A percentile compares a stretch with the other conserved stretches of the same genome.
Evolutionary conservation across 2,329 filamentous ascomycete species (phyloP).

Genomic region (Gnomoniopsis smithogilvyi): DNA sequence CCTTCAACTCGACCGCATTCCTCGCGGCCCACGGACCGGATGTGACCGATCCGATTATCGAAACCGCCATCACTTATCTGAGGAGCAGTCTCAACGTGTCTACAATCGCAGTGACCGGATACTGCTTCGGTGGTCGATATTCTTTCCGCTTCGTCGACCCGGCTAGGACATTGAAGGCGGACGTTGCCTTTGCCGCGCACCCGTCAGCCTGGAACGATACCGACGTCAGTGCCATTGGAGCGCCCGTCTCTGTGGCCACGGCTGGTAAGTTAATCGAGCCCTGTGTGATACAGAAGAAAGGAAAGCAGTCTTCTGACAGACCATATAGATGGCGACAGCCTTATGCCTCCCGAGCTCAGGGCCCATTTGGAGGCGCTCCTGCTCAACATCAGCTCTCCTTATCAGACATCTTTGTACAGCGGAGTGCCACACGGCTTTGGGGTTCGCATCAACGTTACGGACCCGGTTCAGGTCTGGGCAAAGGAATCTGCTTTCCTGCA

Average conservation of each 20-base stretch:
- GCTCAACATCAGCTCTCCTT: slow-evolving; percentile 11
- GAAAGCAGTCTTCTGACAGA: not conserved
- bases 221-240: slow-evolving; percentile 8
- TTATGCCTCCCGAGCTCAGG: slow-evolving; percentile 1
- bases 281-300: not conserved
- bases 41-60: slow-evolving; percentile 8
- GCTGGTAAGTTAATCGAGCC: not conserved
- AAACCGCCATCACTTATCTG: not conserved
- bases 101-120: slow-evolving; percentile 9
- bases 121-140: slow-evolving; percentile 14
- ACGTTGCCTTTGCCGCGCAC: slow-evolving; percentile 13
- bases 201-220: not conserved
- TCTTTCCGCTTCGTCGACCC: slow-evolving; percentile 14
- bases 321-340: slow-evolving; percentile 2
- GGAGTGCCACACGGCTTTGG: slow-evolving; percentile 12
- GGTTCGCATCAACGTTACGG: slow-evolving; percentile 10
- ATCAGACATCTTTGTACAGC: slow-evolving; percentile 3
- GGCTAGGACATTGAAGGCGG: slow-evolving; percentile 7
- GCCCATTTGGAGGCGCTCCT: slow-evolving; percentile 3
- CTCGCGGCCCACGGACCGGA: slow-evolving; percentile 11
- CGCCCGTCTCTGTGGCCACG: slow-evolving; percentile 1
- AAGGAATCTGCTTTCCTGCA: slow-evolving; percentile 14
- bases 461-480: slow-evolving; percentile 9
- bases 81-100: not conserved
- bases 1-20: slow-evolving; percentile 24